Conservation (phyloP, 805 yeast genomes). For the Lipomyces orientalis region DNA sequence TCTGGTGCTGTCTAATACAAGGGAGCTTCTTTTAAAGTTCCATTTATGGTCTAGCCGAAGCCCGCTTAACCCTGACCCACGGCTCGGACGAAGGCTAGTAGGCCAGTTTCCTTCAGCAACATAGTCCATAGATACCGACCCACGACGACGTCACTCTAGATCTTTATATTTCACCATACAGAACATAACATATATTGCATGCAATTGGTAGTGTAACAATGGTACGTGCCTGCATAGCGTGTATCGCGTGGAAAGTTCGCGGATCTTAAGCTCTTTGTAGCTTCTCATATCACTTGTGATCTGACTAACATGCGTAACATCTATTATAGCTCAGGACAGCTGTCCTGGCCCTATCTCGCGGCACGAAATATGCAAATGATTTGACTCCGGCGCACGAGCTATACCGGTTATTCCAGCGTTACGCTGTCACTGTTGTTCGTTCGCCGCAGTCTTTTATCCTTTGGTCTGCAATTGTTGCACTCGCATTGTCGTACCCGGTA, state of each 20-base stretch:
- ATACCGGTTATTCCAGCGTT: slow-evolving; percentile 22
- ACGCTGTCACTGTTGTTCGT: slow-evolving; percentile 44
- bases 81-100: too few species aligned
- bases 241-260: background rate
- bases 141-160: too few species aligned
- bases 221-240: background rate
- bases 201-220: slow-evolving; percentile 1
- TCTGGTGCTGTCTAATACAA: too few species aligned
- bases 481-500: slow-evolving; percentile 58
- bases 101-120: too few species aligned
- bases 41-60: too few species aligned
- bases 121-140: too few species aligned
- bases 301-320: background rate
- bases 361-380: slow-evolving; percentile 31
- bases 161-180: too few species aligned
- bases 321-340: slow-evolving; percentile 33
- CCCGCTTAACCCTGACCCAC: too few species aligned
- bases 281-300: background rate
- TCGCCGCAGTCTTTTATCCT: slow-evolving; percentile 54
- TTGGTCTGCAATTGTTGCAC: slow-evolving; percentile 55
- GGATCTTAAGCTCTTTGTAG: background rate
- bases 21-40: too few species aligned
- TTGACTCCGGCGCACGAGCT: slow-evolving; percentile 21
- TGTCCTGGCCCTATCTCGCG: slow-evolving; percentile 35
- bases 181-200: background rate